Base-by-base conservation (phyloP, 768 basidiomycete species). In the Panus rudis region DNA sequence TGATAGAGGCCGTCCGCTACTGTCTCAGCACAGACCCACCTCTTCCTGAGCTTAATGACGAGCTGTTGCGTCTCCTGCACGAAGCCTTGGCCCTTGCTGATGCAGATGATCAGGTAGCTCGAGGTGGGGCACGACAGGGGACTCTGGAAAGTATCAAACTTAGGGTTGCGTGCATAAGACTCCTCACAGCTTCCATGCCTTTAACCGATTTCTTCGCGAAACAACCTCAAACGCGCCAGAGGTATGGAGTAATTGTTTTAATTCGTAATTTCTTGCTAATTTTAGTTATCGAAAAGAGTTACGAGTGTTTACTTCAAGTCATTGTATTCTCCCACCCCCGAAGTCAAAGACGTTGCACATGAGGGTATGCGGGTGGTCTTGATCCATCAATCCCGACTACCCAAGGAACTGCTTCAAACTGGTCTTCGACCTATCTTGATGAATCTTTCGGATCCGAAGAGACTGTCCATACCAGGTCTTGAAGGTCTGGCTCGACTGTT, bases 231-330 rank as follows among this genome's bases (percentile, higher is more conserved):
- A 89, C 88, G 2, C 79, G 96, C 8, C 85, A 92, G 57, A 82
- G 83, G 92, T 92, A 59, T 51, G 67, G 52, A 17, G 17, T 23
- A 21, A 25, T 17, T 40, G 11, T 40, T 21, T 14, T 43, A 10
- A 11, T 43, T 10, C 28, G 28, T 10, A 30, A 16, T 30, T 10
- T 16, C 10, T 30, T 30, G 4, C 22, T 37, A 20, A 20, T 37
- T 45, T 25, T 47, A 6, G n/a, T 37, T 35, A 27, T 12, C 21
- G 37, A 37, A 19, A 51, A 94, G 93, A 53, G 91, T 97, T 10
- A 93, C 92, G 14, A 75, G 87, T 26, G 88, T 97, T 17, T 98
- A 97, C 66, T 99, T 99, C 76, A 98, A 99, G 65, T 92, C 93
- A 10, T 75, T 99, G 24, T 99, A 99, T 63, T 93, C 93, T 6